Evolutionary conservation across 2,329 filamentous ascomycete genomes (phyloP).

Genomic region (Diaporthe aspalathi): DNA sequence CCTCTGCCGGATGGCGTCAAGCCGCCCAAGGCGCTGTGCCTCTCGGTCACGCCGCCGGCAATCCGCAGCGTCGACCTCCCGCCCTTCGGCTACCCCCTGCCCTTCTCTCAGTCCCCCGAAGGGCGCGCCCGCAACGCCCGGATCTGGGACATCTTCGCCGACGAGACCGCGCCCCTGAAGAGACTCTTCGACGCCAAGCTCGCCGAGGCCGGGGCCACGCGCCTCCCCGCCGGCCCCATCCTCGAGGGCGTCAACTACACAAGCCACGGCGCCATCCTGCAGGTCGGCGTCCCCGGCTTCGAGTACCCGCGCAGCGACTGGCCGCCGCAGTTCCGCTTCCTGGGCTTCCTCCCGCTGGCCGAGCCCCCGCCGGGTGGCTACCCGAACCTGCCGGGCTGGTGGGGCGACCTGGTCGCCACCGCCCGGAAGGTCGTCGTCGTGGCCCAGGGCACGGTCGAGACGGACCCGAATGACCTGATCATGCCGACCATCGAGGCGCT

Average conservation of each 20-base stretch:
- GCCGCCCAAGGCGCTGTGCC: constrained; percentile 46
- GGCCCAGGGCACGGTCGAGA: constrained; percentile 55
- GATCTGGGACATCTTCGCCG: constrained; percentile 49
- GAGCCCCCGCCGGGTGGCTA: constrained; percentile 30
- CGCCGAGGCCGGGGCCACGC: constrained; percentile 45
- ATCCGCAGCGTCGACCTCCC: constrained; percentile 51
- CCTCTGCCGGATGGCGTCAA: constrained; percentile 41
- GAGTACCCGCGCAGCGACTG: constrained; percentile 53
- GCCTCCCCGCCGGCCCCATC: constrained; percentile 42
- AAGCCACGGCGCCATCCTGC: constrained; percentile 50
- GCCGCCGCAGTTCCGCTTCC: constrained; percentile 49
- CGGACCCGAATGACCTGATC: constrained; percentile 51
- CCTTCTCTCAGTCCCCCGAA: constrained; percentile 46
- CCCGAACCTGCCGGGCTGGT: constrained; percentile 48
- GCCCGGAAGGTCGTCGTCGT: constrained; percentile 51
- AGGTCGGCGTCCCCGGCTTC: constrained; percentile 52
- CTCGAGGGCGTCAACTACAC: constrained; percentile 51
- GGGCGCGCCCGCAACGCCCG: constrained; percentile 44
- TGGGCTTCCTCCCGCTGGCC: constrained; percentile 48
- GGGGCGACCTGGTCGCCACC: constrained; percentile 46
- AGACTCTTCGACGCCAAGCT: constrained; percentile 46
- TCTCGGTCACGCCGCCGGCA: constrained; percentile 53
- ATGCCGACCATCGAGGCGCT: constrained; percentile 52
- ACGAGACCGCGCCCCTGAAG: constrained; percentile 43
- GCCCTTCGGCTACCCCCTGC: constrained; percentile 47